Conservation (phyloP, 1,284 basidiomycete genomes). For the Gymnopus androsaceus region DNA sequence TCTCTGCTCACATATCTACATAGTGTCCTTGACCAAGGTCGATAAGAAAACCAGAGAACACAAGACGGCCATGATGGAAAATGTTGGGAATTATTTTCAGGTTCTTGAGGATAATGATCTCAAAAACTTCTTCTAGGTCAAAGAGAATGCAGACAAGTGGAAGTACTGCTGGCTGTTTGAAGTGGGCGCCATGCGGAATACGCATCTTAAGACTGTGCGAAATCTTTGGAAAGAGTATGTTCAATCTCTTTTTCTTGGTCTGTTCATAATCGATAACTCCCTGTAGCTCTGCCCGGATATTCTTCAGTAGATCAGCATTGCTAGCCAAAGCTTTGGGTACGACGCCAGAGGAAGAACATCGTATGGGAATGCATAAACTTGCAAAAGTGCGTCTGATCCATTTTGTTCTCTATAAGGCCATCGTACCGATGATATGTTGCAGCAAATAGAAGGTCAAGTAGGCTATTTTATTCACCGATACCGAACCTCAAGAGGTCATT, state of each 20-base stretch:
- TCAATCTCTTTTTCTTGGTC: conserved; percentile 10
- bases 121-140: conserved; percentile 51
- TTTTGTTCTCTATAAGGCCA: too few relatives aligned
- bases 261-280: conserved; percentile 10
- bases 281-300: conserved; percentile 82
- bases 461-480: conserved; percentile 92
- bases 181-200: conserved; percentile 93
- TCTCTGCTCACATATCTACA: conserved; percentile 18
- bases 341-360: conserved; percentile 85
- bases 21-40: conserved; percentile 80
- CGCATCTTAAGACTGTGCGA: conserved; percentile 92
- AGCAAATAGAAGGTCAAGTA: conserved; percentile 93
- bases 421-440: conserved; percentile 11
- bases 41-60: conserved; percentile 80
- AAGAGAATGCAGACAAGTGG: conserved; percentile 82
- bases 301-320: conserved; percentile 90
- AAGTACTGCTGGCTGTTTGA: conserved; percentile 95
- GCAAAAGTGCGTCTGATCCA: conserved; percentile 60
- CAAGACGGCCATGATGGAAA: conserved; percentile 80
- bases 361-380: conserved; percentile 78
- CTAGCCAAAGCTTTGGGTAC: conserved; percentile 96
- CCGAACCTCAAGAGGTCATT: conserved; percentile 83
- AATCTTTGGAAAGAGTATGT: conserved; percentile 91
- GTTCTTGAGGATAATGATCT: conserved; percentile 3
- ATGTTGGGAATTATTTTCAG: conserved; percentile 57